These are phyloP conservation scores for Botrytis porri DNA, from an alignment of 2,329 filamentous ascomycete genomes.

Conservation along the genomic window DNA sequence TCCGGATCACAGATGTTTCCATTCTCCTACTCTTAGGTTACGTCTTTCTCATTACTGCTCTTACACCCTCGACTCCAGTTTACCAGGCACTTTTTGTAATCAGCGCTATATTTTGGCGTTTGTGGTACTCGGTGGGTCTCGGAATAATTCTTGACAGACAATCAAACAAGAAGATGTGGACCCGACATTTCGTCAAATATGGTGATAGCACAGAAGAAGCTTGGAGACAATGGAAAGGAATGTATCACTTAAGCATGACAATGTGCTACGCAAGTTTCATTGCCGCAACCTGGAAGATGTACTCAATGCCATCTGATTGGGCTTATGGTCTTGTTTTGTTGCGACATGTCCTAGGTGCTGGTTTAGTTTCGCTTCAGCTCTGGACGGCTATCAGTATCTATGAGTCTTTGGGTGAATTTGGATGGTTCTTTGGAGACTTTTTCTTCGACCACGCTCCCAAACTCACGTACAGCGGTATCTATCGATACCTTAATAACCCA, in stretches of 20 bases:
- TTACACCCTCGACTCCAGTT: constrained; percentile 72
- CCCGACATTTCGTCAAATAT: constrained; percentile 94
- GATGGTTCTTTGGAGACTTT: constrained; percentile 99
- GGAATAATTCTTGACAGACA: constrained; percentile 82
- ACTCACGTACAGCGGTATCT: constrained; percentile 94
- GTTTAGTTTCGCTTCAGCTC: constrained; percentile 79
- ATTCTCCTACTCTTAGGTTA: constrained; percentile 75
- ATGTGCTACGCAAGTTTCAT: constrained; percentile 88
- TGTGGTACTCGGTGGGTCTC: constrained; percentile 90
- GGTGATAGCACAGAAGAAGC: constrained; percentile 88
- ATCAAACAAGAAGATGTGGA: constrained; percentile 91
- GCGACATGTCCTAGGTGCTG: constrained; percentile 79
- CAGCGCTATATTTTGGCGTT: constrained; percentile 77
- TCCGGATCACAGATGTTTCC: constrained; percentile 80
- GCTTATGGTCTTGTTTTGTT: constrained; percentile 79
- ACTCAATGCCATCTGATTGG: constrained; percentile 82
- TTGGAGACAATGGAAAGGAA: constrained; percentile 96
- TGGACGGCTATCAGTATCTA: constrained; percentile 95
- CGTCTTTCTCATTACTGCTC: constrained; percentile 67
- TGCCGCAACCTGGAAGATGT: constrained; percentile 95
- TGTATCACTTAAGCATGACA: constrained; percentile 89
- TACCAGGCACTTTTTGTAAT: constrained; percentile 78
- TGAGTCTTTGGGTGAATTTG: constrained; percentile 93
- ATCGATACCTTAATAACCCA: constrained; percentile 96
- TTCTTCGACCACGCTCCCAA: constrained; percentile 90